Conservation (phyloP, 495 filamentous ascomycete genomes). For the Chaetomium fimeti region DNA sequence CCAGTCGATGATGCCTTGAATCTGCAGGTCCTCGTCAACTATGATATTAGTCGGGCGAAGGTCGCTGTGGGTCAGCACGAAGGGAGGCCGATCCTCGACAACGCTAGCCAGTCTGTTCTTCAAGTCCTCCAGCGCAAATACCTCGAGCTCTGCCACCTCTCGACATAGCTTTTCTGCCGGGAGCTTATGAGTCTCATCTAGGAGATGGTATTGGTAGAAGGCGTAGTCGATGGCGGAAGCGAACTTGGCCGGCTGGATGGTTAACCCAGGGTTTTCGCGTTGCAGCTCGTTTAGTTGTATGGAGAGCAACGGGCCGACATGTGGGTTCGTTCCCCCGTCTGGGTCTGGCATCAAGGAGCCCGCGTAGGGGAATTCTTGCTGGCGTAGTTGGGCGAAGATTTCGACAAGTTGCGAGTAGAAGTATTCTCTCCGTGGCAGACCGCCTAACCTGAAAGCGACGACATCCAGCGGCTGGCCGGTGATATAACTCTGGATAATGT, state of each 20-base stretch:
- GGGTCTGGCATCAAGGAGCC: neutral
- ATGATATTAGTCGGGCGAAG: neutral
- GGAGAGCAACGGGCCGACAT: neutral
- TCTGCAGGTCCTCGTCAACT: conserved; percentile 5
- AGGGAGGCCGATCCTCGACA: neutral
- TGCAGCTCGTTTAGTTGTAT: neutral
- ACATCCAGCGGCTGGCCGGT: neutral
- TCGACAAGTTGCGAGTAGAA: neutral
- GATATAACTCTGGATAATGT: neutral
- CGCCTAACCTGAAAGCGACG: neutral
- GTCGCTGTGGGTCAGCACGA: neutral
- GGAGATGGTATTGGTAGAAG: neutral
- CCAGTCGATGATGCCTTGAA: neutral
- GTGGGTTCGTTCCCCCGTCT: neutral
- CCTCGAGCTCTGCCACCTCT: neutral
- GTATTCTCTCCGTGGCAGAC: neutral
- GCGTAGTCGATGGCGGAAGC: neutral
- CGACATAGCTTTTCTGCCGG: neutral
- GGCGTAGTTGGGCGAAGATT: neutral
- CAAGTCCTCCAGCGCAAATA: neutral
- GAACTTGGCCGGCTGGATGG: neutral
- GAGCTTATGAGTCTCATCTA: neutral
- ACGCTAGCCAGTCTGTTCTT: neutral
- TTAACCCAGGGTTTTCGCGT: neutral
- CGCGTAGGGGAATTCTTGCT: neutral